Percentiles rank a stretch among this genome's conserved stretches.
phyloP scores from a whole-genome alignment of 257 asterid genomes.

The Jaltomata sinuosa region DNA sequence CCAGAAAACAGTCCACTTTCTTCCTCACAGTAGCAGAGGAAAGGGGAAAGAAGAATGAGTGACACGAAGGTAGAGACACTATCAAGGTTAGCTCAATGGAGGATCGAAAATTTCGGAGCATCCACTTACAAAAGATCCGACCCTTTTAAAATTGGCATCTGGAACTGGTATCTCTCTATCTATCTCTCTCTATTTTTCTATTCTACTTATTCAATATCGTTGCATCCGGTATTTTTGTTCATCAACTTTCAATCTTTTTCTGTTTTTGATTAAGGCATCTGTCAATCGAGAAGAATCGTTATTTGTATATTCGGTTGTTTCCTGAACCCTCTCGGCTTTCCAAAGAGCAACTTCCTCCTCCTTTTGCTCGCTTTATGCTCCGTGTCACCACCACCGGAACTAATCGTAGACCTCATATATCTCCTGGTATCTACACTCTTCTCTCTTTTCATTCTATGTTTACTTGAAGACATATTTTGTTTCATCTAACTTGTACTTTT shows the following conservation, averaged over 20 bases:
- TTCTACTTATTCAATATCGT: too few relatives aligned
- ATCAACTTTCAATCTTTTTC: not conserved
- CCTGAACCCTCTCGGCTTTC: constrained; percentile 69
- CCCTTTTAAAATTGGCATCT: constrained; percentile 81
- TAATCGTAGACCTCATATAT: constrained; percentile 59
- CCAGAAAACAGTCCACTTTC: not conserved
- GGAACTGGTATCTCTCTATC: constrained; percentile 69
- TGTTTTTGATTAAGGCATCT: constrained; percentile 32
- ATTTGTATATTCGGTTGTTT: constrained; percentile 58
- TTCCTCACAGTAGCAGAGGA: too few relatives aligned
- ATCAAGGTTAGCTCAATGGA: constrained; percentile 92
- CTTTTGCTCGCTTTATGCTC: constrained; percentile 67
- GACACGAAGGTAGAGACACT: constrained; percentile 83
- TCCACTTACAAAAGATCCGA: constrained; percentile 78
- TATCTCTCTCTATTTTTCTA: not conserved
- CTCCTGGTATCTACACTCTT: constrained; percentile 41
- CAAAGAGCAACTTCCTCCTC: constrained; percentile 94
- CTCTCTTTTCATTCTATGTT: not conserved
- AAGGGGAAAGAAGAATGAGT: constrained; percentile 16
- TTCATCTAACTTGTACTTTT: not conserved
- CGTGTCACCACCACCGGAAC: constrained; percentile 55
- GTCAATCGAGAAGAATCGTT: constrained; percentile 55
- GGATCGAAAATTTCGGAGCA: constrained; percentile 64
- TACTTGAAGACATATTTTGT: too few relatives aligned
- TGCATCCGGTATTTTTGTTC: too few relatives aligned